Conservation (phyloP, 495 filamentous ascomycete genomes). For the Ramalina intermedia region DNA sequence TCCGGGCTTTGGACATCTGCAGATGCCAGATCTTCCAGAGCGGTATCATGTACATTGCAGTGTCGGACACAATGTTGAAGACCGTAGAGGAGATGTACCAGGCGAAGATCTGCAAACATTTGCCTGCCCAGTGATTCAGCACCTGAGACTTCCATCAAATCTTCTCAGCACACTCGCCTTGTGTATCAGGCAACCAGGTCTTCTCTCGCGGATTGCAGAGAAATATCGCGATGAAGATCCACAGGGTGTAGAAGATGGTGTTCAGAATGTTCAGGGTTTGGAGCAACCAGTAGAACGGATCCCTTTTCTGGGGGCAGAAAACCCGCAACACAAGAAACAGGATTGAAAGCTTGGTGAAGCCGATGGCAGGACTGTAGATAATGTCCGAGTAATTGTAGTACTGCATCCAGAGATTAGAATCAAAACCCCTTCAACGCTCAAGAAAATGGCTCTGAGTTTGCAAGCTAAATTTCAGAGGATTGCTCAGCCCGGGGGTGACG, state of each 20-base stretch:
- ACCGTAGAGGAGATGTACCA: background rate
- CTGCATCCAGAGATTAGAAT: slow-evolving; percentile 1
- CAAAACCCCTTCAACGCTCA: too few relatives aligned
- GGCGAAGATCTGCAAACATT: background rate
- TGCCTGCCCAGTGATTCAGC: background rate
- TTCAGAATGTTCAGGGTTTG: slow-evolving; percentile 12
- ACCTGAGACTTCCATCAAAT: too few relatives aligned
- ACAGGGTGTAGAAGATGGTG: slow-evolving; percentile 1
- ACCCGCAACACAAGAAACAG: slow-evolving; percentile 15
- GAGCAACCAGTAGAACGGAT: slow-evolving; percentile 7
- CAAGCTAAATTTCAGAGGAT: too few relatives aligned
- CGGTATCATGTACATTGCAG: slow-evolving; percentile 5
- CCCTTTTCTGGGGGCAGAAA: slow-evolving; percentile 6
- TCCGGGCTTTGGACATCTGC: slow-evolving; percentile 5
- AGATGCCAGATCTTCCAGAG: slow-evolving; percentile 11
- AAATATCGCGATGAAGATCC: slow-evolving; percentile 14
- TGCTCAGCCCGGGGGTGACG: too few relatives aligned
- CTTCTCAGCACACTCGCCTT: too few relatives aligned
- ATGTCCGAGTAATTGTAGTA: slow-evolving; percentile 7
- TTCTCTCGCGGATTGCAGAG: slow-evolving; percentile 5
- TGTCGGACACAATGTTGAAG: slow-evolving; percentile 10
- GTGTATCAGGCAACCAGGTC: background rate
- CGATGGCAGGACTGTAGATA: slow-evolving; percentile 3
- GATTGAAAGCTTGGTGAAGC: slow-evolving; percentile 9
- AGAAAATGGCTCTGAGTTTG: too few relatives aligned